Base-by-base conservation (phyloP, 371 early-diverging fungal genomes). In the Coemansia sp. region DNA sequence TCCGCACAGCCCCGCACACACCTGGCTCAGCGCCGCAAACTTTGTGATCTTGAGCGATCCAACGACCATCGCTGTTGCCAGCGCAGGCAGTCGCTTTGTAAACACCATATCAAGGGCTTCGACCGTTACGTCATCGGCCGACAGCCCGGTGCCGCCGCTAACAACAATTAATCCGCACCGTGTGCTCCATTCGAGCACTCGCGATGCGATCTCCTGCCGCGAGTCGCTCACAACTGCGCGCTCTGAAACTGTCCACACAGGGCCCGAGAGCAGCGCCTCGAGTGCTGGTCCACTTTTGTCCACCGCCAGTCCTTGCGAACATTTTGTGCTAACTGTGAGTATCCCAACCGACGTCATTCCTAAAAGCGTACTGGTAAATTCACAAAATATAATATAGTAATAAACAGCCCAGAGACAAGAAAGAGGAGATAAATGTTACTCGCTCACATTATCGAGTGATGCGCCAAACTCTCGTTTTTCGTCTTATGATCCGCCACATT, bases 141-240 rank as follows among this genome's bases (percentile, higher is more conserved):
- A 86, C 65, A 95, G 89, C 0, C 97, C 97, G 3, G 95, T 97
- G n/a, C 95, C 95, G n/a, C 97, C 97, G 6, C 93, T 89, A 1
- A 92, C 85, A 5, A 95, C 61, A n/a, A 95, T 80, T 13, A 95
- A 79, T 57, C 91, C 85, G 10, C 68, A 67, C 18, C 14, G 40
- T 18, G 14, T 1, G 18, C 39, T 24, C 88, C 88, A 89, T 18
- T 74, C 50, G 18, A 75, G 73, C 48, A 89, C 73, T 0, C 75
- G 68, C 22, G 78, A 77, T 47, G 83, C 79, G 63, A 91, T 89
- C 29, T 72, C 64, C 3, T 70, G 64, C 18, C 73, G 57, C 13
- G 86, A 83, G 74, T 90, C 91, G 2, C 85, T 80, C 0, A 88
- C 82, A 52, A 83, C 71, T n/a, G 63, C 63, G 1, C 71, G 78